phyloP scores from a whole-genome alignment of 2,329 filamentous ascomycete genomes.

The Beauveria sp. region DNA sequence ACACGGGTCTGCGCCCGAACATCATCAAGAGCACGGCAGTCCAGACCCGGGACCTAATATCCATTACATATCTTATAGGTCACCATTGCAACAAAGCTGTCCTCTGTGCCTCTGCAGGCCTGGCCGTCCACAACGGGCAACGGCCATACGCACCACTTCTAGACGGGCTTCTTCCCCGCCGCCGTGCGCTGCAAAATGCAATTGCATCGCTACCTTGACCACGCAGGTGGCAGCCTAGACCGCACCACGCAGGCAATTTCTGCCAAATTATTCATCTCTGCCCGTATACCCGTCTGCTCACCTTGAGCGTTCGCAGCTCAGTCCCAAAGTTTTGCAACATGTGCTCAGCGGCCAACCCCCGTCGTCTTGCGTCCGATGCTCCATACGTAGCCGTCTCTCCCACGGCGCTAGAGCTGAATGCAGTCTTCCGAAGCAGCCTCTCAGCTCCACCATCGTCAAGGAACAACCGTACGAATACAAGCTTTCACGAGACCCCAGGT shows the following conservation, averaged over 20 bases:
- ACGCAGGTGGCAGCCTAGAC: not conserved
- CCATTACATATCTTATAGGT: not conserved
- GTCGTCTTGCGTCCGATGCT: not conserved
- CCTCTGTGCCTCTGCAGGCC: not conserved
- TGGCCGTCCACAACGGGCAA: not conserved
- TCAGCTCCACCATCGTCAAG: not conserved
- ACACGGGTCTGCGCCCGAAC: not conserved
- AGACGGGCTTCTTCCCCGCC: not conserved
- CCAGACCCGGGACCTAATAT: not conserved
- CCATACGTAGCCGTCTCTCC: not conserved
- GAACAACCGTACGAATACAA: not conserved
- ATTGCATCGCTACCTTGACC: not conserved
- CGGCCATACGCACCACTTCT: not conserved
- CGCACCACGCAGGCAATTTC: not conserved
- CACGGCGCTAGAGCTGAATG: conserved; percentile 7
- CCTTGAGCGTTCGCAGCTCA: not conserved
- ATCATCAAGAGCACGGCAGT: not conserved
- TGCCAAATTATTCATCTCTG: not conserved
- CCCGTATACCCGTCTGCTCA: not conserved
- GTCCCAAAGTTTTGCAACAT: conserved; percentile 6
- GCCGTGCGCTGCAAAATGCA: not conserved
- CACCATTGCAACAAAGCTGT: not conserved
- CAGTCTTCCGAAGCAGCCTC: conserved; percentile 5
- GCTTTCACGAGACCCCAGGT: not conserved
- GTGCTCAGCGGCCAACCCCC: not conserved